phyloP scores from a whole-genome alignment of 2,329 filamentous ascomycete genomes.

The Ustulina deusta region DNA sequence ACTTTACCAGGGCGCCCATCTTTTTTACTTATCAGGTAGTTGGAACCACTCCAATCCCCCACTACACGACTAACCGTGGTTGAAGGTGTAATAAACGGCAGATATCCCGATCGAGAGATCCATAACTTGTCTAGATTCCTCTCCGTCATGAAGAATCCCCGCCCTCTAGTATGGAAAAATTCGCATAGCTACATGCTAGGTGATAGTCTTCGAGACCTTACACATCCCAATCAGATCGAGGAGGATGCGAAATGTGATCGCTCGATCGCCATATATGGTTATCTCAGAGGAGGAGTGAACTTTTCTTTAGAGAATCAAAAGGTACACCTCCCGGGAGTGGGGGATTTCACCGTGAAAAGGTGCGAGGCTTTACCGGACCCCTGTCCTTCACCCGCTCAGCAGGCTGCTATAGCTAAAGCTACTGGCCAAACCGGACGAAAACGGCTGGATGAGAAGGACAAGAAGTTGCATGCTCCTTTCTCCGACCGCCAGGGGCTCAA shows the following conservation, averaged over 20 bases:
- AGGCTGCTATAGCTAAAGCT: slow-evolving; percentile 85
- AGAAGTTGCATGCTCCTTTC: slow-evolving; percentile 96
- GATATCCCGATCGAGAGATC: slow-evolving; percentile 95
- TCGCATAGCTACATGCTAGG: slow-evolving; percentile 93
- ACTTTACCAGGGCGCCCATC: slow-evolving; percentile 93
- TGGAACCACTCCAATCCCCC: not conserved
- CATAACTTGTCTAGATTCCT: slow-evolving; percentile 96
- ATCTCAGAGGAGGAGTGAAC: slow-evolving; percentile 93
- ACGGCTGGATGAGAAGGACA: slow-evolving; percentile 94
- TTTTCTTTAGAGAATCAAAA: slow-evolving; percentile 83
- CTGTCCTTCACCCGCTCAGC: slow-evolving; percentile 92
- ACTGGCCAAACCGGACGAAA: slow-evolving; percentile 84
- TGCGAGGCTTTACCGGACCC: slow-evolving; percentile 94
- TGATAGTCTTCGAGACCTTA: slow-evolving; percentile 95
- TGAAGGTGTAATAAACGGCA: slow-evolving; percentile 85
- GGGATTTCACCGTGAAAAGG: slow-evolving; percentile 84
- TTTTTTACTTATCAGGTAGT: slow-evolving; percentile 87
- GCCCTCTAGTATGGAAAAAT: slow-evolving; percentile 96
- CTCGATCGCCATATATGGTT: slow-evolving; percentile 90
- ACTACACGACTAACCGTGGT: slow-evolving; percentile 19
- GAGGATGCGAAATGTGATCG: slow-evolving; percentile 90
- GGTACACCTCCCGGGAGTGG: slow-evolving; percentile 92
- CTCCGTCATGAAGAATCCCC: slow-evolving; percentile 98
- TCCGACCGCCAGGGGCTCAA: slow-evolving; percentile 95
- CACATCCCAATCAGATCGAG: slow-evolving; percentile 91